Conservation (phyloP, 306 rosid species). For the Vigna nakashimae region DNA sequence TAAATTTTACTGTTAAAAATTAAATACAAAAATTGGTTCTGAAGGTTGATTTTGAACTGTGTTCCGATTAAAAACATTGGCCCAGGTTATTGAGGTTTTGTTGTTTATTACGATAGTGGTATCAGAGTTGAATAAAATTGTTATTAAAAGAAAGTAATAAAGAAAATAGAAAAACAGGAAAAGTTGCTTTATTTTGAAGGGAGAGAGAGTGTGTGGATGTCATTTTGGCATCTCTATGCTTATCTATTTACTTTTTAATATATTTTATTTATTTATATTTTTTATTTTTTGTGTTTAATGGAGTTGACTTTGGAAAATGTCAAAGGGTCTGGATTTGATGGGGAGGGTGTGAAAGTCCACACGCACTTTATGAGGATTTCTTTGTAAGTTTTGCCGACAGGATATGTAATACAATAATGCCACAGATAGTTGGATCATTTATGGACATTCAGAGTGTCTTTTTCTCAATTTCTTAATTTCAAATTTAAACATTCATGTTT, state of each 20-base stretch:
- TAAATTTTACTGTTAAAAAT: too few species aligned
- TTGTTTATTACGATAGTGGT: too few species aligned
- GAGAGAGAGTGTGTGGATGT: conserved; percentile 37
- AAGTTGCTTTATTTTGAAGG: neutral
- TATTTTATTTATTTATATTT: neutral
- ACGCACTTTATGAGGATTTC: conserved; percentile 47
- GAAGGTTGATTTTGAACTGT: too few species aligned
- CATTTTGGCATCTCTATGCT: conserved; percentile 61
- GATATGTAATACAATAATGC: conserved; percentile 16
- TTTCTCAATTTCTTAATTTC: too few species aligned
- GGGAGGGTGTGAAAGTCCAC: conserved; percentile 37
- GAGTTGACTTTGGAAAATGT: conserved; percentile 49
- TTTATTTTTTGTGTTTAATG: neutral
- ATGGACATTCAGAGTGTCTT: neutral
- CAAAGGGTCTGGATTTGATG: conserved; percentile 50
- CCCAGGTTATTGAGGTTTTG: too few species aligned
- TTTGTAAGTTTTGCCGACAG: conserved; percentile 50
- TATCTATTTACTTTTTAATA: neutral
- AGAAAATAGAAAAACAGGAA: neutral
- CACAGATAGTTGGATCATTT: neutral
- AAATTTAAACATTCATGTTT: too few species aligned
- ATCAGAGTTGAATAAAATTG: too few species aligned
- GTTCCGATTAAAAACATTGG: too few species aligned
- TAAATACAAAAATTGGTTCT: too few species aligned
- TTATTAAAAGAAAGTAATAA: too few species aligned